Evolutionary conservation across 2,329 filamentous ascomycete genomes (phyloP).

Genomic region (Gliomastix tumulicola): DNA sequence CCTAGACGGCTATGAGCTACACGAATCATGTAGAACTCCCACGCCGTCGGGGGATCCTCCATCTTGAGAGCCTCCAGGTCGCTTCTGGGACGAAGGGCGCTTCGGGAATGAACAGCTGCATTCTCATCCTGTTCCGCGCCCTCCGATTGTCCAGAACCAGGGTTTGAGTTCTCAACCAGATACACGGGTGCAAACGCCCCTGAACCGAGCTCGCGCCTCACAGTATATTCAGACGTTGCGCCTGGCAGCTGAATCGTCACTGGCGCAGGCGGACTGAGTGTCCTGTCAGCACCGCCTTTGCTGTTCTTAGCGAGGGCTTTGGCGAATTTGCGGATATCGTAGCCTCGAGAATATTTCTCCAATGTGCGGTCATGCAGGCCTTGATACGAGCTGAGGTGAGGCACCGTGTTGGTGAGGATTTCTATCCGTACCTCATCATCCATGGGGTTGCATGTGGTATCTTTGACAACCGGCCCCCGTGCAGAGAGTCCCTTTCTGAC

Average conservation of each 20-base stretch:
- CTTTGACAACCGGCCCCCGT: constrained; percentile 71
- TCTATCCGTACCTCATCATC: constrained; percentile 66
- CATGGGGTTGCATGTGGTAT: constrained; percentile 82
- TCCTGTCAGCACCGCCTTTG: constrained; percentile 53
- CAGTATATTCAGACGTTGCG: constrained; percentile 60
- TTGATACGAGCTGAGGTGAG: constrained; percentile 64
- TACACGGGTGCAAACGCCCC: constrained; percentile 96
- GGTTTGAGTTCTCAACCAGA: constrained; percentile 67
- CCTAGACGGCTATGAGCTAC: constrained; percentile 72
- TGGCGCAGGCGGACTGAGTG: constrained; percentile 48
- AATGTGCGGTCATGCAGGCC: constrained; percentile 72
- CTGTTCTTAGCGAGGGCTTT: constrained; percentile 56
- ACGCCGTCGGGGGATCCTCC: constrained; percentile 79
- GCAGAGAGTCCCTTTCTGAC: constrained; percentile 25
- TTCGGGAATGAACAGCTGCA: constrained; percentile 43
- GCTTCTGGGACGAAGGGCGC: too few species aligned
- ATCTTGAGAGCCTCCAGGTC: constrained; percentile 85
- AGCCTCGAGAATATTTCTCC: constrained; percentile 56
- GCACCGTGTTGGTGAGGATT: constrained; percentile 69
- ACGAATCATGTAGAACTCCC: constrained; percentile 97
- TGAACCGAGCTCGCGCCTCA: constrained; percentile 82
- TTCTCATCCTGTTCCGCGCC: constrained; percentile 35
- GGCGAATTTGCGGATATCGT: constrained; percentile 75
- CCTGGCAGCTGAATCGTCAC: constrained; percentile 64
- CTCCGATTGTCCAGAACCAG: too few species aligned